phyloP scores from a whole-genome alignment of 2,329 filamentous ascomycete genomes.

The Davidsoniella neocaledoniae region DNA sequence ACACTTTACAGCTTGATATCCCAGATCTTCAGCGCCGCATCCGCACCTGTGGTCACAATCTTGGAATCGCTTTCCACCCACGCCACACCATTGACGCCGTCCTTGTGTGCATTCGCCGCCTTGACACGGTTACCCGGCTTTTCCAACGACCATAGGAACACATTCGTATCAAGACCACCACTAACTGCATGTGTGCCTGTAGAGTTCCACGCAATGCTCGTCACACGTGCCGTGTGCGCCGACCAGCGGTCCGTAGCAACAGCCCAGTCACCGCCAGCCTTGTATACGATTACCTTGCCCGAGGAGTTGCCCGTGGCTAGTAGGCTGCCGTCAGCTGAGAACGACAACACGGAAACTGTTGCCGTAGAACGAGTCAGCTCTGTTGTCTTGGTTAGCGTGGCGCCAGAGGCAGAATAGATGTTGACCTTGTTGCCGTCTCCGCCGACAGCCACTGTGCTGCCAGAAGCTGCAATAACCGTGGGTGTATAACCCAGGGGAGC shows the following conservation, averaged over 20 bases:
- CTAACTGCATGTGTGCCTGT: slow-evolving; percentile 64
- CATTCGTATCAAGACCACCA: slow-evolving; percentile 76
- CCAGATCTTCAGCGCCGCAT: slow-evolving; percentile 89
- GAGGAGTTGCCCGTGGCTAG: slow-evolving; percentile 69
- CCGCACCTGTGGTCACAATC: slow-evolving; percentile 66
- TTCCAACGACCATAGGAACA: slow-evolving; percentile 77
- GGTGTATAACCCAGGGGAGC: slow-evolving; percentile 46
- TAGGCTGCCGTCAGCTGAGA: slow-evolving; percentile 59
- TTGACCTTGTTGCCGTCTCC: slow-evolving; percentile 56
- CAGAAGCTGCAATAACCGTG: slow-evolving; percentile 54
- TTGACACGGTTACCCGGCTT: slow-evolving; percentile 76
- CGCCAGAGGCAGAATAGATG: slow-evolving; percentile 43
- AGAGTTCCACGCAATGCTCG: slow-evolving; percentile 55
- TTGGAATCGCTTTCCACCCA: slow-evolving; percentile 53
- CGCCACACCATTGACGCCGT: slow-evolving; percentile 74
- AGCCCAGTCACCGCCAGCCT: slow-evolving; percentile 31
- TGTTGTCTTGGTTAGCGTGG: slow-evolving; percentile 35
- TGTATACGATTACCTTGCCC: slow-evolving; percentile 76
- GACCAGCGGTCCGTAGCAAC: slow-evolving; percentile 62
- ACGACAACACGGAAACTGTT: slow-evolving; percentile 62
- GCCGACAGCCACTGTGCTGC: slow-evolving; percentile 56
- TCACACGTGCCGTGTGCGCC: slow-evolving; percentile 41
- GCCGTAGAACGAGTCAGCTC: slow-evolving; percentile 53
- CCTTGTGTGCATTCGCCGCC: slow-evolving; percentile 80
- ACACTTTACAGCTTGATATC: slow-evolving; percentile 17